Base-by-base conservation (phyloP, 2,329 filamentous ascomycete genomes). In the Aureobasidium sp. region DNA sequence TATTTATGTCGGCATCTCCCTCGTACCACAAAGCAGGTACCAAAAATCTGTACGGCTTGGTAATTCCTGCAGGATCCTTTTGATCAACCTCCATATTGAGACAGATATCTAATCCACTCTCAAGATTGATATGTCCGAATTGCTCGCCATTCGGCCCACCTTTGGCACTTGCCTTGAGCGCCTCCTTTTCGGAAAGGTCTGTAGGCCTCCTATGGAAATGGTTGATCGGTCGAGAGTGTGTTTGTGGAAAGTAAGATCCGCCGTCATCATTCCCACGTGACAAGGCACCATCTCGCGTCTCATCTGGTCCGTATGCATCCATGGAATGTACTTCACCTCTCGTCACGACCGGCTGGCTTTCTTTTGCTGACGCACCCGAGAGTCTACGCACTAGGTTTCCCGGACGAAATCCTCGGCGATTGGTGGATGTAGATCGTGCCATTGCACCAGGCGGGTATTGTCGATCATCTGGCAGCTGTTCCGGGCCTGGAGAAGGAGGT, bases 1-100 rank as follows among this genome's bases (percentile, higher is more conserved):
- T 65, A 54, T 73, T 73, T 6, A 59, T 59, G 50, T 73, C 69
- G 0, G 62, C 64, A 21, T 64, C 62, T 2, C 71, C 72, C 21
- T 71, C 65, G 55, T 78, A 86, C 68, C 76, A 76, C 57, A 99
- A 77, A 59, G 86, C 85, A 11, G 95, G 94, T 5, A 99, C 87
- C 1, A 97, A 81, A 5, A 99, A 77, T 42, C 91, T 82, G 73
- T 99, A 99, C 9, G 91, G 90, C 55, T 86, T 84, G 0, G 94
- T 99, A 65, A 90, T 91, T 15, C 94, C 95, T 0, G 89, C 83
- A 0, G 94, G 93, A 68, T 99, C 91, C 65, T 85, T 86, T 48
- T 89, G 83, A 68, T 88, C 91, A 64, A 97, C 85, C 75, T 99
- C 94, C 65, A 96, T 86, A 68, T 97, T 96, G 47, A 99, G 76